These are phyloP conservation scores for Verticillium nubilum DNA, from an alignment of 2,329 filamentous ascomycete genomes.

Conservation along the genomic window DNA sequence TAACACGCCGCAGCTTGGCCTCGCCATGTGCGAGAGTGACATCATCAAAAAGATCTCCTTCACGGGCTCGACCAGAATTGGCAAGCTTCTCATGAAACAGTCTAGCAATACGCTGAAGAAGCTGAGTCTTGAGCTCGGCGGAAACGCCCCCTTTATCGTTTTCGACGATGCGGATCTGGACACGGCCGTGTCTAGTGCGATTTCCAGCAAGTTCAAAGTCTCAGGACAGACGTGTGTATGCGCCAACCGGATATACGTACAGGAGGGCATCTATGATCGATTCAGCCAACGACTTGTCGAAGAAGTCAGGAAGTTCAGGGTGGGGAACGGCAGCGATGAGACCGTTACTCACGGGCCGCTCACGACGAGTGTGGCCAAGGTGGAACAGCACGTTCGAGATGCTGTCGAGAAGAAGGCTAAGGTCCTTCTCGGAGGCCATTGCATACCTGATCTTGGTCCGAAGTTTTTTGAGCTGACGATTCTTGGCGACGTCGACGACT, in stretches of 20 bases:
- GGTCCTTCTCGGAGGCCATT: conserved; percentile 55
- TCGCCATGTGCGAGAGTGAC: conserved; percentile 56
- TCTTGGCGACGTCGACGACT: conserved; percentile 50
- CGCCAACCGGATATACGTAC: conserved; percentile 77
- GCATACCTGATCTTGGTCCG: conserved; percentile 53
- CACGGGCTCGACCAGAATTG: conserved; percentile 54
- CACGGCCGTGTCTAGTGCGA: conserved; percentile 65
- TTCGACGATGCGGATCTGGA: conserved; percentile 72
- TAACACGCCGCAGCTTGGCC: conserved; percentile 62
- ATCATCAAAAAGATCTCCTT: conserved; percentile 69
- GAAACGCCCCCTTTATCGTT: conserved; percentile 73
- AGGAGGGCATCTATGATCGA: conserved; percentile 69
- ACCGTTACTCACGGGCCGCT: conserved; percentile 59
- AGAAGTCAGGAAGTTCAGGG: conserved; percentile 49
- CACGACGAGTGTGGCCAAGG: conserved; percentile 59
- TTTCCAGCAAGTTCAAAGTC: conserved; percentile 84
- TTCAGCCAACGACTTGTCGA: conserved; percentile 57
- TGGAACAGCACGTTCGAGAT: conserved; percentile 60
- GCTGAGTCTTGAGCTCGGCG: conserved; percentile 59
- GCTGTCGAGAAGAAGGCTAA: conserved; percentile 56
- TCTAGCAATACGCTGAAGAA: conserved; percentile 62
- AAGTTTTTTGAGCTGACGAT: conserved; percentile 70
- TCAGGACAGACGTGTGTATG: conserved; percentile 94
- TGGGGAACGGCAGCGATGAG: conserved; percentile 49
- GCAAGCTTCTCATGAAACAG: conserved; percentile 62